Evolutionary conservation across 2,329 filamentous ascomycete genomes (phyloP), one percentile per base, ranked within the genome.

Genomic region (Colletotrichum kahawae): DNA sequence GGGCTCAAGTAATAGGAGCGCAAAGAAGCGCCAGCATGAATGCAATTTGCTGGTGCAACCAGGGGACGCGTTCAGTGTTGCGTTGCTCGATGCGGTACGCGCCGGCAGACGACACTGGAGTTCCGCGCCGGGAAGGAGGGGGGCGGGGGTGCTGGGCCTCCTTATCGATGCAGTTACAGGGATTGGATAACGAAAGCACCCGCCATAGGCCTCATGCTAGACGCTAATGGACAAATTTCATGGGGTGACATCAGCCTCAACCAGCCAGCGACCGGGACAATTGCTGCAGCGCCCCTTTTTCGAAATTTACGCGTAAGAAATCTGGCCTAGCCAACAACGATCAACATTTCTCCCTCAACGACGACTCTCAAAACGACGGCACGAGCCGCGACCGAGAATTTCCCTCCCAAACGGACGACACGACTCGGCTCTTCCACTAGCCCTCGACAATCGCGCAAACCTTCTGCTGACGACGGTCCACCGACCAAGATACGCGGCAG

Each of bases 161-260:
- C 68, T 73, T 75, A 75, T 75, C 57, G 63, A 21, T 64, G 34
- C 29, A n/a, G 34, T 36, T 65, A 68, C 73, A 75, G 70, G 69
- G 73, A 56, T 60, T 16, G 13, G 73, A 72, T 63, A 72, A 72
- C 57, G 56, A 48, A 29, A 63, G 27, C 57, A 59, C 48, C n/a
- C 38, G 48, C 64, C 57, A 60, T 73, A 68, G 73, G 73, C 54
- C 48, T 57, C 43, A 64, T 59, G 13, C 56, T n/a, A 24, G 38
- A 36, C 71, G 71, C 74, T 74, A 69, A 69, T 76, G 70, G 74
- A 60, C 74, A 76, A 74, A 54, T 63, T 76, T 74, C 65, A 66
- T 56, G 65, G 70, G 62, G 65, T 74, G 74, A 76, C 74, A 76
- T 76, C 74, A 76, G 74, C 60, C 62, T 73, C 70, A 70, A 67